These are phyloP conservation scores for Akanthomyces uredinophilus DNA, from an alignment of 2,329 filamentous ascomycete genomes.

Conservation along the genomic window DNA sequence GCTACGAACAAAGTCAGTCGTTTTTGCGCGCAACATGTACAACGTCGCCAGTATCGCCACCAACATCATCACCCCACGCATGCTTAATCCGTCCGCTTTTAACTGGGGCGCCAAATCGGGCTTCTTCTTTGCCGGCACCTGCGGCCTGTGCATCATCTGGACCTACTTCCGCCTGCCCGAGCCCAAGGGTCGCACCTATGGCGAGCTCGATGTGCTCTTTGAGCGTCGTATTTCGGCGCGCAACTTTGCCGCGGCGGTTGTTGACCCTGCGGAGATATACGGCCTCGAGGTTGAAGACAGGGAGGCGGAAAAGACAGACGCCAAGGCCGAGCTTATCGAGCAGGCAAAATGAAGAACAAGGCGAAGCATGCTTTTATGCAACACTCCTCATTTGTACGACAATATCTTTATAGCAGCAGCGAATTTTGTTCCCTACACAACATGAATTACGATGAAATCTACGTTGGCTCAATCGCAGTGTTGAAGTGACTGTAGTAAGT, in stretches of 20 bases:
- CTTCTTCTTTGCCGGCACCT: conserved; percentile 42
- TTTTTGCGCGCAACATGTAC: conserved; percentile 42
- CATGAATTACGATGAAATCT: not conserved
- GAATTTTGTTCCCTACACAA: not conserved
- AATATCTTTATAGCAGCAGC: conserved; percentile 1
- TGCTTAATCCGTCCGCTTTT: conserved; percentile 42
- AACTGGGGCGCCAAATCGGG: conserved; percentile 45
- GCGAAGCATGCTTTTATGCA: not conserved
- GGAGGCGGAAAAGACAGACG: not conserved
- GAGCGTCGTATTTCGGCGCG: conserved; percentile 38
- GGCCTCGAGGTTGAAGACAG: not conserved
- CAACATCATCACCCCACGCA: conserved; percentile 42
- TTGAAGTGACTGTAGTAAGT: too few species aligned
- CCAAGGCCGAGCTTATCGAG: conserved; percentile 4
- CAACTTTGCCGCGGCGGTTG: conserved; percentile 32
- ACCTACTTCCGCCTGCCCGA: conserved; percentile 50
- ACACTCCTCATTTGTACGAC: not conserved
- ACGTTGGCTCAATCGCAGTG: too few species aligned
- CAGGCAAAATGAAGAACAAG: not conserved
- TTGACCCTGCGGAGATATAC: conserved; percentile 17
- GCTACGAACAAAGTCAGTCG: conserved; percentile 41
- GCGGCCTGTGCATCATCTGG: conserved; percentile 42
- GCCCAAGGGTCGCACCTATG: conserved; percentile 48
- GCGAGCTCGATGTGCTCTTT: conserved; percentile 53
- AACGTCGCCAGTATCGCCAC: conserved; percentile 43